Base-by-base conservation (phyloP, 2,329 filamentous ascomycete species). In the Diaporthe caulivora region DNA sequence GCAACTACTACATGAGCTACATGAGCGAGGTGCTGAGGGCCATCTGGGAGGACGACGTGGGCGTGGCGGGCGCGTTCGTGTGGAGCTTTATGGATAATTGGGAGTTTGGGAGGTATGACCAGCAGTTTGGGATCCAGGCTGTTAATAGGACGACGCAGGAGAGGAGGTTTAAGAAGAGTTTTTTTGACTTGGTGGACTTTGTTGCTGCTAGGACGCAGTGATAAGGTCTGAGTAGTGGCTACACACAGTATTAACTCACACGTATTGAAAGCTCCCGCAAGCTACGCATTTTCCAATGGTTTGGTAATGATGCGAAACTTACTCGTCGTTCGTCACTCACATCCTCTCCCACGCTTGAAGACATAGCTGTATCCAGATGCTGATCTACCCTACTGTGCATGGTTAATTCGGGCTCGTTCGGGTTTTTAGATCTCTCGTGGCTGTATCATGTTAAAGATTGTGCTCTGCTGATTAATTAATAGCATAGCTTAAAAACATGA, bases 151-250 rank as follows among this genome's bases (percentile, higher is more conserved):
- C 87, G 3, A 88, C 85, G 4, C 84, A 87, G 78, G 82, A 86
- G 75, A 79, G 88, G 31, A 78, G 82, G 51, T 90, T 86, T 70
- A 91, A 90, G 81, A 88, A 88, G 82, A 89, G 87, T 65, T 89
- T 90, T 76, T 90, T 90, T 76, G 88, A 90, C 70, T 78, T 87
- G 76, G 86, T 90, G 21, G 87, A 90, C 76, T 89, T 89, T 73
- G 79, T 89, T 51, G 55, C 57, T 4, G 24, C 69, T 2, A 60
- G 69, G 29, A 60, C 21, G 37, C 54, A 65, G 13, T 3, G 37
- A 7, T 49, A 5, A 10, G 15, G 18, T 1, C 2, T 5, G 11
- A 6, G 8, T 5, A 34, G 29, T 34, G 15, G 1, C 5, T 11
- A 5, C 15, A 11, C 34, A 26, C 15, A 26, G 4, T 26, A 29